Percentiles rank a stretch among this genome's conserved stretches.
Evolutionary conservation across 2,329 filamentous ascomycete species (phyloP).

Genomic region (Alternaria viburni): DNA sequence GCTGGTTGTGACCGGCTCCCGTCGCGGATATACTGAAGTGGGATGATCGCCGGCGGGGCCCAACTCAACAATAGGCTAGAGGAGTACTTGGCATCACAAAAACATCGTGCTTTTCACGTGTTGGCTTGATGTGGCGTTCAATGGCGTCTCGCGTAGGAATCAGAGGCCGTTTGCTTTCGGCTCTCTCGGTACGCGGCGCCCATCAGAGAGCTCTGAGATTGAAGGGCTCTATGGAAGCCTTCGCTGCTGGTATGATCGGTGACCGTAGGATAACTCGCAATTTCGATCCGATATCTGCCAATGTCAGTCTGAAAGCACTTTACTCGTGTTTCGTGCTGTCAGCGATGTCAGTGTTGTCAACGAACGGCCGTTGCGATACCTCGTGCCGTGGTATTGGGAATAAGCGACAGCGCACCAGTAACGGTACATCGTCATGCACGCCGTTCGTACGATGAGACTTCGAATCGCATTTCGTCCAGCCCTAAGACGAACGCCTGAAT

Average conservation of each 20-base stretch:
- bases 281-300: background rate
- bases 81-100: background rate
- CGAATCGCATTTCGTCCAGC: background rate
- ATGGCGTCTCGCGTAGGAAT: slow-evolving; percentile 6
- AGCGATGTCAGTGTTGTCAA: background rate
- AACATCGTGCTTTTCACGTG: background rate
- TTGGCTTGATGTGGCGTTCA: background rate
- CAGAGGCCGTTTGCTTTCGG: background rate
- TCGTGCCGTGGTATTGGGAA: background rate
- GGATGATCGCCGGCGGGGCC: slow-evolving; percentile 18
- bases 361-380: background rate
- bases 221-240: background rate
- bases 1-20: slow-evolving; percentile 14
- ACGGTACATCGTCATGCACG: background rate
- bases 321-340: background rate
- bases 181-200: background rate
- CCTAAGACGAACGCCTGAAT: background rate
- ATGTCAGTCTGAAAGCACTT: background rate
- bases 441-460: background rate
- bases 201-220: background rate
- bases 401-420: background rate
- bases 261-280: background rate
- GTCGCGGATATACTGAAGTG: slow-evolving; percentile 10
- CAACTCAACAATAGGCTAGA: slow-evolving; percentile 6
- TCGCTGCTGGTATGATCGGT: background rate